Base-by-base conservation (phyloP, 352 stramenopile genomes). In the Phytophthora europaea region DNA sequence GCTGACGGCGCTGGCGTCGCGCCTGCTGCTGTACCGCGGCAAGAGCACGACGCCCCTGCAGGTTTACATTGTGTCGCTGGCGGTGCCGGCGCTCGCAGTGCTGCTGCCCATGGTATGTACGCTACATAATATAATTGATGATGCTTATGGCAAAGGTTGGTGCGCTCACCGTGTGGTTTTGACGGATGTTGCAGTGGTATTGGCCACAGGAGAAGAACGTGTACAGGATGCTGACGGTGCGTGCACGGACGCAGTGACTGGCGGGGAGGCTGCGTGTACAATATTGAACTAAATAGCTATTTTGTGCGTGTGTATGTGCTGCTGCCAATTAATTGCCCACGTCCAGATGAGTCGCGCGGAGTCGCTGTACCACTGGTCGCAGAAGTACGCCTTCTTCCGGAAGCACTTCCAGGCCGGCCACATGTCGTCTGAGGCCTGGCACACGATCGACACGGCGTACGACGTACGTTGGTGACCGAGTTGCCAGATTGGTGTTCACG, bases 311-410 rank as follows among this genome's bases (percentile, higher is more conserved):
- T 31, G 26, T 31, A 31, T 31, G 26, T 31, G 5, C 26, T 31
- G 26, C 26, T 31, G 26, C 26, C 26, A 31, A 31, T 31, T 31
- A 31, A 31, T 38, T 43, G 36, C 8, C 13, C 16, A 50, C 40
- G 5, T 9, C 43, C 52, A 93, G 86, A 83, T 94, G 67, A 81
- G 73, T 54, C 84, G 86, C n/a, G 70, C 62, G 15, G 81, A 89
- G 64, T 76, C 72, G 4, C 62, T 28, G 12, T 88, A 92, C 57
- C 66, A 81, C 16, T 94, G 86, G 84, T 79, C 78, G 9, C 83
- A 89, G 65, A 87, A 89, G 76, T 94, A 92, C 33, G 78, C 75
- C 4, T 87, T 85, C 65, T 84, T 82, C 64, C 74, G 80, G 22
- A 81, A 87, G 38, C 62, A 88, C 26, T 90, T 79, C 70, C 65